phyloP scores from a whole-genome alignment of 2,329 filamentous ascomycete species.

The Cordyceps tenuipes region DNA sequence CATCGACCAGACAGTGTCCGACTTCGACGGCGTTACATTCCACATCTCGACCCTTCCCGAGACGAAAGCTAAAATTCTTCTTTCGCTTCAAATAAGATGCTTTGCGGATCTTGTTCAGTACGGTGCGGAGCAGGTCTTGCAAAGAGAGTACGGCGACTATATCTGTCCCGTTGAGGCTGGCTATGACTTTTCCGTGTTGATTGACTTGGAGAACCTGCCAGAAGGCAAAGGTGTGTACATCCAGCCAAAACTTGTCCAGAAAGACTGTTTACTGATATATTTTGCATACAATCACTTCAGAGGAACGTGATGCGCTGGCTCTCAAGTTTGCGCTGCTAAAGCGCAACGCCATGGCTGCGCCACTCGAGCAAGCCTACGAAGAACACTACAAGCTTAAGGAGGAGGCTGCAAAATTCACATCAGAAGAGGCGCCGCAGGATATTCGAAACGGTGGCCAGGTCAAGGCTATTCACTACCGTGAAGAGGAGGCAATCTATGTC shows the following conservation, averaged over 20 bases:
- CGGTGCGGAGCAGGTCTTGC: slow-evolving; percentile 82
- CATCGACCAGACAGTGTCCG: slow-evolving; percentile 96
- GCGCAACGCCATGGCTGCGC: slow-evolving; percentile 97
- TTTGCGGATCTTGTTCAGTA: slow-evolving; percentile 88
- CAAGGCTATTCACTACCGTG: slow-evolving; percentile 95
- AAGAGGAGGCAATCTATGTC: slow-evolving; percentile 98
- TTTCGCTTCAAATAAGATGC: slow-evolving; percentile 93
- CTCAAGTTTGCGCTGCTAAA: slow-evolving; percentile 85
- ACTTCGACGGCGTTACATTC: slow-evolving; percentile 98
- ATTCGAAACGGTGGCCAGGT: slow-evolving; percentile 83
- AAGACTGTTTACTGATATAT: background rate
- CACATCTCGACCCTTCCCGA: slow-evolving; percentile 89
- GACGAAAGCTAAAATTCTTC: slow-evolving; percentile 83
- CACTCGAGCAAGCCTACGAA: slow-evolving; percentile 94
- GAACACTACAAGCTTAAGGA: slow-evolving; percentile 82
- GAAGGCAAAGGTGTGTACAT: slow-evolving; percentile 56
- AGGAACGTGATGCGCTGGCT: slow-evolving; percentile 79
- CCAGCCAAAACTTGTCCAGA: background rate
- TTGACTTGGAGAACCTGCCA: slow-evolving; percentile 84
- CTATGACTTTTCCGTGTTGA: slow-evolving; percentile 89
- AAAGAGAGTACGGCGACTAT: slow-evolving; percentile 90
- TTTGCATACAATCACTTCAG: slow-evolving; percentile 32
- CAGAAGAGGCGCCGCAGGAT: slow-evolving; percentile 88
- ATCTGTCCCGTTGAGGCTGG: slow-evolving; percentile 80
- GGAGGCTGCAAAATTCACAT: slow-evolving; percentile 85